phyloP scores from a whole-genome alignment of 2,329 filamentous ascomycete genomes.

The Cladorrhinum sp. region DNA sequence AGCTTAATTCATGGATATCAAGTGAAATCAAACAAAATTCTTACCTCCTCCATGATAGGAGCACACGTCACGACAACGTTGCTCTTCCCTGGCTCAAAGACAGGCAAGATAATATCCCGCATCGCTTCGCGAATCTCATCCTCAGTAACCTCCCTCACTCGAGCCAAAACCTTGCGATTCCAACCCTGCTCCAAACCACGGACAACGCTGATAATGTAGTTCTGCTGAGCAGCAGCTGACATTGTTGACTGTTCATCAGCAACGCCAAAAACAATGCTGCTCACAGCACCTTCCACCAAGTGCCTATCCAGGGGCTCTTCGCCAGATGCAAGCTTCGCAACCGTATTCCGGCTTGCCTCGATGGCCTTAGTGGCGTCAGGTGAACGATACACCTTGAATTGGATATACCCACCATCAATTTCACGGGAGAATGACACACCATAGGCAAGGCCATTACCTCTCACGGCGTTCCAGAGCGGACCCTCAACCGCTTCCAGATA shows the following conservation, averaged over 20 bases:
- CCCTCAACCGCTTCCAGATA: slow-evolving; percentile 94
- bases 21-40: slow-evolving; percentile 32
- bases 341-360: slow-evolving; percentile 68
- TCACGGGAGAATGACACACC: slow-evolving; percentile 77
- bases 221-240: slow-evolving; percentile 74
- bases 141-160: slow-evolving; percentile 70
- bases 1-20: slow-evolving; percentile 24
- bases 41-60: slow-evolving; percentile 77
- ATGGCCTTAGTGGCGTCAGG: slow-evolving; percentile 89
- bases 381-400: slow-evolving; percentile 85
- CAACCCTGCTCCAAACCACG: slow-evolving; percentile 73
- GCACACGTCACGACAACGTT: slow-evolving; percentile 89
- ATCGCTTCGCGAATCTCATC: slow-evolving; percentile 76
- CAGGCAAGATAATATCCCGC: slow-evolving; percentile 69
- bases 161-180: slow-evolving; percentile 70
- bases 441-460: slow-evolving; percentile 90
- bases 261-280: slow-evolving; percentile 78
- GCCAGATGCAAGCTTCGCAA: slow-evolving; percentile 71
- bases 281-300: slow-evolving; percentile 86
- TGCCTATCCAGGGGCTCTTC: slow-evolving; percentile 70
- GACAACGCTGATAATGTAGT: slow-evolving; percentile 79
- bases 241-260: slow-evolving; percentile 89
- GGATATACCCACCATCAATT: slow-evolving; percentile 73
- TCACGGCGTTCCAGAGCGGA: slow-evolving; percentile 88
- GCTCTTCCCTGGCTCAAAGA: slow-evolving; percentile 76